Base-by-base conservation (phyloP, 148 eudicot species). In the Rhododendron kiyosumense region DNA sequence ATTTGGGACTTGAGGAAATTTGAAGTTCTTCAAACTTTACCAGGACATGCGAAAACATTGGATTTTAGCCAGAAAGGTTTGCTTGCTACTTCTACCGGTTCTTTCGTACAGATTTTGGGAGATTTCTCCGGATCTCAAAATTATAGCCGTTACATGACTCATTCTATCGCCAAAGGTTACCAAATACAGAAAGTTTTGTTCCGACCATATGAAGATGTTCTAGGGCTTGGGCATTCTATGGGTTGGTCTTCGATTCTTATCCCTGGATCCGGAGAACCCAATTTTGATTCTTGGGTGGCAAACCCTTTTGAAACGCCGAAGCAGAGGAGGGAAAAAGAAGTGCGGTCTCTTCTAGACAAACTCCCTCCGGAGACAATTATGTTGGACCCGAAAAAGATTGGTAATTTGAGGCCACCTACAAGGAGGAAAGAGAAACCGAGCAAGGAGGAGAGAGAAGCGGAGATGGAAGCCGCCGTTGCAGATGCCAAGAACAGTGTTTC, bases 211-310 rank as follows among this genome's bases (percentile, higher is more conserved):
- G 98, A 96, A 86, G 98, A 96, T 90, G 98, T 93, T 87, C 84
- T 96, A 45, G 93, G 92, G 20, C 88, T 96, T 46, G 98, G 98
- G 59, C 98, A 95, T 85, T 94, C 98, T 45, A 91, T 87, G 91
- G 98, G 98, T 52, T 96, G 92, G 94, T 93, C 98, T 52, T 96
- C 97, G 1, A 92, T 96, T 84, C 90, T 96, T 36, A 88, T 96
- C 38, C 96, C 98, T 2, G 98, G 98, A 43, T 91, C 98, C 15
- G 98, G 98, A 38, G 98, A 95, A 77, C 96, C 98, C 67, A 95
- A 95, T 84, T 95, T 92, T n/a, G 98, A 94, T 87, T 84, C 94
- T 20, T 94, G 93, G 93, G 96, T 96, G 48, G 98, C 98, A 11
- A 94, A 96, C 52, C 98, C 97, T 2, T 94, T 86, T 77, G 98